Base-by-base conservation (phyloP, 1,284 basidiomycete species). In the Bondarzewia mesenterica region DNA sequence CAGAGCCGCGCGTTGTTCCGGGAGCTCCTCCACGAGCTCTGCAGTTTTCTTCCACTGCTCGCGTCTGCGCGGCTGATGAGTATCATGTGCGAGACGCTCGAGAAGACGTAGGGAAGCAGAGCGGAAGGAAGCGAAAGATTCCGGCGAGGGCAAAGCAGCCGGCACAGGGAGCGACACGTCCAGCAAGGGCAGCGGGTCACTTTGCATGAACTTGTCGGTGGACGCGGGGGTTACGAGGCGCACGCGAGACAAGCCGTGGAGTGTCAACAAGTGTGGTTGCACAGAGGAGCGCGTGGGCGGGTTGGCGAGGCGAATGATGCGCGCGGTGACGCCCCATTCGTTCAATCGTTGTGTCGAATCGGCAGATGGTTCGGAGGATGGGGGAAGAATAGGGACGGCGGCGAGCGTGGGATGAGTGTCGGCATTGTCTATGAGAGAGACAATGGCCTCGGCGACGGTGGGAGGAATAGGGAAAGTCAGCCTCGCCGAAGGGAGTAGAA, bases 21-120 rank as follows among this genome's bases (percentile, higher is more conserved):
- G 70, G 8, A 81, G 73, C 29, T 85, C 83, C 52, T 85, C 82
- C 12, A 78, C 63, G 61, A 88, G 80, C 21, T 66, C 68, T 3
- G 80, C 71, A 46, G 85, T 75, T 63, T 81, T 84, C 56, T 72
- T 61, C 64, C 80, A 86, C 6, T 74, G 76, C 27, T 85, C 82
- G 52, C 75, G 75, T 50, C 75, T 69, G 22, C 49, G 38, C 10
- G 73, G 71, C 52, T 78, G 78, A 2, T 70, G 63, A 0, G 78
- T 73, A 52, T 86, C 82, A 49, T 73, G 73, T 10, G 77, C 75
- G 14, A 89, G 73, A 16, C 82, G 70, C 56, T 86, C 83, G 16
- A 89, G 69, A 0, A 89, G 63, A 16, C 76, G 69, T 23, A 81
- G 60, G 0, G 86, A 83, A 12, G 80, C 74, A 16, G 74, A 69